Conservation (phyloP, 768 basidiomycete genomes). For the Calocera viscosa region DNA sequence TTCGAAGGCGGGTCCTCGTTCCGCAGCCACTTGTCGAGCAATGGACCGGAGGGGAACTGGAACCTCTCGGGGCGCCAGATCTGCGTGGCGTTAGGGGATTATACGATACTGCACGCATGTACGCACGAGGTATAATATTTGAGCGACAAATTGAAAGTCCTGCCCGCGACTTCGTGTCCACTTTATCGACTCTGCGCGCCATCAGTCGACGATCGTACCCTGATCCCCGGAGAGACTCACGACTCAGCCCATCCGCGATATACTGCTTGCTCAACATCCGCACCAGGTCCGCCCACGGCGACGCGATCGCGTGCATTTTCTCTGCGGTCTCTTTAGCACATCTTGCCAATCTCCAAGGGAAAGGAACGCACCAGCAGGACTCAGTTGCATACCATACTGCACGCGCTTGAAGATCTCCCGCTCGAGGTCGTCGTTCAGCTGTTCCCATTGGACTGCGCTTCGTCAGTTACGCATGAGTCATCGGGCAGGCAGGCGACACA, state of each 20-base stretch:
- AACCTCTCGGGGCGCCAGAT: slow-evolving; percentile 1
- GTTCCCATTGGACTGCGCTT: neutral
- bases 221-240: neutral
- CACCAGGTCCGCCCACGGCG: neutral
- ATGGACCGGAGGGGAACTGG: neutral
- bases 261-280: neutral
- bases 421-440: neutral
- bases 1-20: neutral
- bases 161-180: neutral
- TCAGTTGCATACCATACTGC: slow-evolving; percentile 7
- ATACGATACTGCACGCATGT: neutral
- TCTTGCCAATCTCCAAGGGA: neutral
- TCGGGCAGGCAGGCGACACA: neutral
- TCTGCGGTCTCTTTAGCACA: neutral
- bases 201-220: neutral
- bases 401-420: slow-evolving; percentile 5
- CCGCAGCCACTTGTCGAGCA: neutral
- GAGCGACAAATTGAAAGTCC: neutral
- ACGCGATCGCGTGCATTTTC: slow-evolving; percentile 5
- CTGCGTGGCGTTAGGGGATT: neutral
- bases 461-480: neutral
- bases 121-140: slow-evolving; percentile 2
- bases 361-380: neutral
- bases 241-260: neutral
- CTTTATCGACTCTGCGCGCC: neutral